phyloP scores from a whole-genome alignment of 2,329 filamentous ascomycete species.

The Microsporum audouinii region DNA sequence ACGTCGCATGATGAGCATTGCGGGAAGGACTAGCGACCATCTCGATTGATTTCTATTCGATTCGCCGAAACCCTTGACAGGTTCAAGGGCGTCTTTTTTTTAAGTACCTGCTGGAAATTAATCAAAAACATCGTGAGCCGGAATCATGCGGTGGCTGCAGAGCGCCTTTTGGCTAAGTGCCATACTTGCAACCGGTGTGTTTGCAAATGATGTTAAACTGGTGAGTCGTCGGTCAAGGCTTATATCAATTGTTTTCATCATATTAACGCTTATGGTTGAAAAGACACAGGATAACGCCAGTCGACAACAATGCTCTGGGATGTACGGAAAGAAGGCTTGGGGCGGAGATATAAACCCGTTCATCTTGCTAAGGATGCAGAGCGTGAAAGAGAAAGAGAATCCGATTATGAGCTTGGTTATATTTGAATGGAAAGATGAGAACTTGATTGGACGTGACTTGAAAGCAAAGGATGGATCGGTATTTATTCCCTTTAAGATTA shows the following conservation, averaged over 20 bases:
- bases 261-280: not conserved
- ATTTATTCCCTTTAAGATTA: conserved; percentile 19
- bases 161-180: conserved; percentile 27
- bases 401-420: conserved; percentile 73
- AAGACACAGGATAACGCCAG: conserved; percentile 68
- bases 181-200: conserved; percentile 27
- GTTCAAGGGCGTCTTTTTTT: not conserved
- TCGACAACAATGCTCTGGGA: conserved; percentile 75
- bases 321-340: conserved; percentile 88
- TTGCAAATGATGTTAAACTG: conserved; percentile 38
- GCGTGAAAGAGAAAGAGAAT: conserved; percentile 46
- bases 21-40: not conserved
- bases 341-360: conserved; percentile 79
- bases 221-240: conserved; percentile 20
- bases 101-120: not conserved
- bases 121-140: not conserved
- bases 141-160: conserved; percentile 32
- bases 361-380: conserved; percentile 71
- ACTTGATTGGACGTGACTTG: conserved; percentile 60
- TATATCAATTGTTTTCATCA: not conserved
- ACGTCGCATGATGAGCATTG: not conserved
- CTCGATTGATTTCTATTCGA: not conserved
- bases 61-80: not conserved
- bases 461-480: conserved; percentile 46
- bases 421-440: conserved; percentile 86